These are phyloP conservation scores for Cubamyces lactineus DNA, from an alignment of 768 basidiomycete species.

Conservation along the genomic window DNA sequence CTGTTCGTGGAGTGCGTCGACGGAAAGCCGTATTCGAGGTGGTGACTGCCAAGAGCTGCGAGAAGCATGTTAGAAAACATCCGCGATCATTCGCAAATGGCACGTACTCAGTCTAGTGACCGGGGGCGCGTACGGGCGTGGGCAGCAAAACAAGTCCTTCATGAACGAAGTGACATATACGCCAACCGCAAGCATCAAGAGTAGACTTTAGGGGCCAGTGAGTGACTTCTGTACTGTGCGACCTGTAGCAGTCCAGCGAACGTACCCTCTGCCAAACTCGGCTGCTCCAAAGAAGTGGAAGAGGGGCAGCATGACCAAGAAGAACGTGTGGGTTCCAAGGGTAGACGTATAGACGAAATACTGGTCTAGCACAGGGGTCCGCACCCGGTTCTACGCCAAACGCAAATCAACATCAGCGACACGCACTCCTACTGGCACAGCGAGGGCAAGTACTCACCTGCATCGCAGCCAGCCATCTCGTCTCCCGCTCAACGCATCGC, in stretches of 20 bases:
- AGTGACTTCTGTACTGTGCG: not conserved
- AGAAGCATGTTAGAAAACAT: not conserved
- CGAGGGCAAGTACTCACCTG: conserved; percentile 52
- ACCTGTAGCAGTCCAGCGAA: conserved; percentile 7
- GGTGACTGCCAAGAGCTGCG: conserved; percentile 77
- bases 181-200: conserved; percentile 73
- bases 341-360: conserved; percentile 87
- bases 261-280: conserved; percentile 74
- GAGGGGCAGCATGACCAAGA: conserved; percentile 86
- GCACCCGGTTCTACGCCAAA: conserved; percentile 48
- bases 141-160: conserved; percentile 90
- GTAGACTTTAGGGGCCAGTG: conserved; percentile 49
- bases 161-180: conserved; percentile 87
- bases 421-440: not conserved
- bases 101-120: conserved; percentile 79
- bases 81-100: not conserved
- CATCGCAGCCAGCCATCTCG: conserved; percentile 60
- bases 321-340: conserved; percentile 88
- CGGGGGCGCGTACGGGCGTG: conserved; percentile 88
- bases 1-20: conserved; percentile 94
- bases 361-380: conserved; percentile 68
- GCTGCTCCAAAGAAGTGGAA: conserved; percentile 88
- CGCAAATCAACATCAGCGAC: not conserved
- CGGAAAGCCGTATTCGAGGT: conserved; percentile 93
- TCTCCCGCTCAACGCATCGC: conserved; percentile 58